Base-by-base conservation (phyloP, 257 asterid species). In the Voacanga thouarsii region DNA sequence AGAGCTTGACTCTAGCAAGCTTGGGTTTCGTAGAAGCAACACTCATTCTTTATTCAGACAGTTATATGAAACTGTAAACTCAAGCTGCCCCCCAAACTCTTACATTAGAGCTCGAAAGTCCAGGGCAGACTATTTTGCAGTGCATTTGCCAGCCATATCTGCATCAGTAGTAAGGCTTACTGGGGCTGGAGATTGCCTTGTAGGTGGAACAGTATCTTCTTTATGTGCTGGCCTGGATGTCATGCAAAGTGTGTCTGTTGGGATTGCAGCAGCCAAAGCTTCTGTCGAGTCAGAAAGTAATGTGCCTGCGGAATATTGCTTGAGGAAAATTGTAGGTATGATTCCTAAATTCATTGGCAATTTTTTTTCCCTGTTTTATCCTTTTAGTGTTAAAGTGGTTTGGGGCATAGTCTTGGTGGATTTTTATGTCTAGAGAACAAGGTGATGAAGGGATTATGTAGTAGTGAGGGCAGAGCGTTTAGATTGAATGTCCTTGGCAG, bases 111-210 rank as follows among this genome's bases (percentile, higher is more conserved):
- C 78, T 84, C 80, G 81, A 12, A 79, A 37, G 77, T 79, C 82
- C 50, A 82, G 65, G 47, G 79, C 75, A 67, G 78, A 71, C 57
- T 50, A 78, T 43, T 78, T 78, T 43, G 92, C 91, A 8, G 73
- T 95, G 53, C 96, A 93, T 91, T 87, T 91, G 78, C 97, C 98
- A 49, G 92, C 98, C 24, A 87, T 92, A 59, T 63, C 97, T 71
- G 91, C 97, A 41, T 80, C 93, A 12, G 94, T 92, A 2, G 92
- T 85, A 60, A 86, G 92, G 82, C 90, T 91, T 70, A 91, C 92
- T 1, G 99, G 99, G 53, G 96, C 96, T 6, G 98, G 99, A 63
- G 99, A 93, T 87, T 95, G 98, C 88, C 90, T 93, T 73, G 99
- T 93, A 73, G 99, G 99, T 49, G 99, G 97, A 60, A 76, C 80